Base-by-base conservation (phyloP, 345 rosid species). In the Camelina laxa region DNA sequence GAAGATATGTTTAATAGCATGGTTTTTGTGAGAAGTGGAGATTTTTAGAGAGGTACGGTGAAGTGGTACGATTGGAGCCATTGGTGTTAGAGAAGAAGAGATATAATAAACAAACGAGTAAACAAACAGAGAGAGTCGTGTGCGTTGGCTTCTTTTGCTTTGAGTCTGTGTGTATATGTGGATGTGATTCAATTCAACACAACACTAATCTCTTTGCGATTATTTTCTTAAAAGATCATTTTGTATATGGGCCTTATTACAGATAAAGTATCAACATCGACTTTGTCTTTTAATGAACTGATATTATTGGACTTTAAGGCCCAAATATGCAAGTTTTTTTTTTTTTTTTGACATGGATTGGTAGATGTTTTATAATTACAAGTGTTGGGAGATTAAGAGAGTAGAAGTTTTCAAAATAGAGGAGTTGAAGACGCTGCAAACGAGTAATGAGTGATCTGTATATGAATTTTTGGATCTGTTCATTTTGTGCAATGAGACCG, bases 1-100 rank as follows among this genome's bases (percentile, higher is more conserved):
- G 85, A 60, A 12, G 93, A 82, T 80, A 85, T 80, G 80, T 82
- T 84, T 69, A 85, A 75, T 31, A 89, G 78, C 97, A 94, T 94
- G 88, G 89, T 70, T 83, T 27, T 70, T 69, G 63, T 31, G 50
- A 21, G 63, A 2, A 51, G 17, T 24, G 51, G 51, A 45, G 67
- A 82, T 74, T 80, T 67, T 81, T 42, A 14, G 35, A 14, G 35
- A 74, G 17, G 75, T 80, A 41, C 58, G 53, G 65, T 67, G 73
- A 44, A 64, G 49, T 82, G 67, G 80, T 78, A 31, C 48, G 53
- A 70, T 70, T 15, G n/a, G 38, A 77, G 75, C 65, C 80, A 76
- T 76, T 54, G 75, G 17, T 48, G 13, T 42, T 50, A 50, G 36
- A 50, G 1, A 1, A 60, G 33, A 22, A 6, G 13, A 63, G 71